phyloP scores from a whole-genome alignment of 495 filamentous ascomycete genomes.

The Aspergillus leporis region DNA sequence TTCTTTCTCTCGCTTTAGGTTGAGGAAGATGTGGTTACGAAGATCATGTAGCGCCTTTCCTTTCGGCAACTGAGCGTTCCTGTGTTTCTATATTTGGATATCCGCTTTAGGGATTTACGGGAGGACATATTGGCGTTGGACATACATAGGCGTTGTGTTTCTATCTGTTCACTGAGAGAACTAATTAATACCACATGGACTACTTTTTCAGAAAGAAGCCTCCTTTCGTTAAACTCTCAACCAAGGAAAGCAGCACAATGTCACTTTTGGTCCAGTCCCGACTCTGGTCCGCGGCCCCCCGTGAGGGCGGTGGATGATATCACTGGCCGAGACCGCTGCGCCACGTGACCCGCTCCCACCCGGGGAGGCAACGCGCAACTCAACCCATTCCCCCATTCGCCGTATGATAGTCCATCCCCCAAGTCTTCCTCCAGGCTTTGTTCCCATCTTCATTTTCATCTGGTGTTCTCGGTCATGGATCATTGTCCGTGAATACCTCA shows the following conservation, averaged over 20 bases:
- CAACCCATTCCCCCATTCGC: constrained; percentile 1
- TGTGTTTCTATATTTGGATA: constrained; percentile 27
- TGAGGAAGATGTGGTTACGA: constrained; percentile 90
- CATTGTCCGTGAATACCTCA: constrained; percentile 2
- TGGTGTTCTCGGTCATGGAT: constrained; percentile 12
- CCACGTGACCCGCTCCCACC: constrained; percentile 37
- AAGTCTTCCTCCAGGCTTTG: constrained; percentile 6
- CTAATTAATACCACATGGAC: constrained; percentile 39
- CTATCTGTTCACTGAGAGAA: constrained; percentile 21
- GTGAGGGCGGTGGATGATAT: constrained; percentile 46
- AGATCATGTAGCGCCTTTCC: constrained; percentile 74
- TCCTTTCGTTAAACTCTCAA: background rate
- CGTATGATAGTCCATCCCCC: constrained; percentile 14
- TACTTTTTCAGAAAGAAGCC: background rate
- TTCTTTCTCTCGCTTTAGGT: constrained; percentile 61
- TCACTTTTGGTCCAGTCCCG: constrained; percentile 20
- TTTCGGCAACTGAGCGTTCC: constrained; percentile 22
- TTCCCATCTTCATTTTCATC: constrained; percentile 15
- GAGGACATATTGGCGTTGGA: constrained; percentile 27
- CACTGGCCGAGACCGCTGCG: constrained; percentile 37
- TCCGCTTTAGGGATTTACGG: constrained; percentile 17
- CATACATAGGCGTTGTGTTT: constrained; percentile 36
- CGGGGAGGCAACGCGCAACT: constrained; percentile 32
- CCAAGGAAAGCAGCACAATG: constrained; percentile 13
- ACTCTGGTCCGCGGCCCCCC: constrained; percentile 16